Evolutionary conservation across 495 filamentous ascomycete species (phyloP), one percentile per base, ranked within the genome.

Genomic region (Lasiosphaeria hispida): DNA sequence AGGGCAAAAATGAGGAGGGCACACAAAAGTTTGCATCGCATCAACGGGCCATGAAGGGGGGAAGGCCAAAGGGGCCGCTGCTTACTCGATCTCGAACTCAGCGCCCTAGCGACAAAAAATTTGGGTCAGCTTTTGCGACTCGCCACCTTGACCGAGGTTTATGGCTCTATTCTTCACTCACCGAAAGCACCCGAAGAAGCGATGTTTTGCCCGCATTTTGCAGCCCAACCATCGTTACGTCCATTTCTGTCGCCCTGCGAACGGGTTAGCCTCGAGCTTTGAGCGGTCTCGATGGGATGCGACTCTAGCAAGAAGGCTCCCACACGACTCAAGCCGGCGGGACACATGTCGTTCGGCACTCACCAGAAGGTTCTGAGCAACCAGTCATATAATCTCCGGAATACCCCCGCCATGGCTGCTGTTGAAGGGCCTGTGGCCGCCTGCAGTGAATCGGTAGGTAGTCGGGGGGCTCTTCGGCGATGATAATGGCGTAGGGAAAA

Each of bases 141-240:
- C 45, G 30, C n/a, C 11, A 13, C 2, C 42, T 35, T 19, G 4
- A 30, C 50, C 14, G 44, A 34, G 14, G 41, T 6, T 41, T 13
- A n/a, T 1, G 39, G 39, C n/a, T 52, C 53, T 33, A 44, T 17
- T 88, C 79, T 85, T 42, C 10, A 69, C 70, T 72, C 59, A 98
- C 94, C 77, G 94, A 92, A 58, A 98, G 77, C 57, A 98, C 94
- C 53, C 93, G 83, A 71, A 97, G 80, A 69, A 98, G 74, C 36
- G 93, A 97, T 47, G 94, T 97, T 76, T 98, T 98, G 59, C 94
- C 94, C 51, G 94, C 94, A 77, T 98, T 98, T 72, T 98, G 94
- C 71, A 98, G 78, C 19, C 94, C 94, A 78, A 98, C 95, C 91
- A 98, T 96, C 60, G 94, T 98, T 72, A 98, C 91, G 73, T 98